Evolutionary conservation across 2,329 filamentous ascomycete species (phyloP), one percentile per base, ranked within the genome.

Genomic region (Penicillium glabrum): DNA sequence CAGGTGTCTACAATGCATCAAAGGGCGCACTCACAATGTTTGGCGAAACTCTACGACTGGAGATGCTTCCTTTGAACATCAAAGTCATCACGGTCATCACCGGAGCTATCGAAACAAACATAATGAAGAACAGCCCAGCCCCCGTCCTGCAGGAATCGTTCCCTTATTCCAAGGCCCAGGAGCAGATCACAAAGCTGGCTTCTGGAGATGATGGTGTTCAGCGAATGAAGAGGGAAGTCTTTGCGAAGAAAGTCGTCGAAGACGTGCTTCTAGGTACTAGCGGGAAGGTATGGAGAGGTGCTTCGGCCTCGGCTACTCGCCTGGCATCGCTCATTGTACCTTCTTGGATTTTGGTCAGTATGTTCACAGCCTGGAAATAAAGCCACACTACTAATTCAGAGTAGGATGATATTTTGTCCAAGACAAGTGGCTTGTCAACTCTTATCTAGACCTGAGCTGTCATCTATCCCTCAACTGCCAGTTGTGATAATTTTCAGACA

Each of bases 21-120:
- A 75, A 75, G 51, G 65, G 65, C 16, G 71, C 72, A 5, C 19
- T 69, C 11, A 59, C 62, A 8, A 64, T 61, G 51, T 63, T 72
- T 31, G 61, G 62, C 11, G 69, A 71, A 16, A 64, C 65, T 10
- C 59, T 74, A 39, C 69, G 72, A 9, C 54, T 72, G n/a, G 73
- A 75, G 57, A 50, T 75, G 19, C 51, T 54, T 1, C 68, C 72
- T 1, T 67, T 74, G 29, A 64, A 66, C 19, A 58, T 74, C 46
- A 58, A 59, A 7, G 71, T 74, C 5, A 46, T 72, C 8, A 67
- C 62, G n/a, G 52, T 71, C n/a, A 65, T 67, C 54, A 68, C 63
- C 7, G 67, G 62, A n/a, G 51, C 54, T 3, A 60, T 67, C n/a
- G 35, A 50, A 31, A 49, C 33, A n/a, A 63, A 63, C 9, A 60